A percentile compares a stretch with the other conserved stretches of the same genome.
phyloP scores from a whole-genome alignment of 2,329 filamentous ascomycete genomes.

The Ophiostoma tasmaniense region DNA sequence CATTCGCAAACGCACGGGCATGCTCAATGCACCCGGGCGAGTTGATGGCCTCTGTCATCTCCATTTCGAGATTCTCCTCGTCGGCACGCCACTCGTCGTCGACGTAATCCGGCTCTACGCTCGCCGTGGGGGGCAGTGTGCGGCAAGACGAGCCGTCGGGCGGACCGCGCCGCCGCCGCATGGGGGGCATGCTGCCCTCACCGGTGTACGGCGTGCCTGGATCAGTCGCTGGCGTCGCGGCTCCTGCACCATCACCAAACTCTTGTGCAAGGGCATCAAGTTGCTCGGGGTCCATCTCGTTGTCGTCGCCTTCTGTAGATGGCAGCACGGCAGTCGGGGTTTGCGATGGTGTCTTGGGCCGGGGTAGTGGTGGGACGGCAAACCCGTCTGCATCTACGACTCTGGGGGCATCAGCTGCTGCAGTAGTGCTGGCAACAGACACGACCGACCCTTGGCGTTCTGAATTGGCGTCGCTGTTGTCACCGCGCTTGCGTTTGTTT shows the following conservation, averaged over 20 bases:
- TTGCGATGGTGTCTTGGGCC: slow-evolving; percentile 15
- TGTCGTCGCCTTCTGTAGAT: background rate
- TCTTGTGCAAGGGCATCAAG: slow-evolving; percentile 36
- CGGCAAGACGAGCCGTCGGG: slow-evolving; percentile 21
- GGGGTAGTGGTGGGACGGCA: slow-evolving; percentile 48
- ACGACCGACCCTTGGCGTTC: slow-evolving; percentile 14
- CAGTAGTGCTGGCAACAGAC: background rate
- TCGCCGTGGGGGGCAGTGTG: slow-evolving; percentile 19
- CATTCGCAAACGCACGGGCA: slow-evolving; percentile 49
- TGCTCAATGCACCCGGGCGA: slow-evolving; percentile 50
- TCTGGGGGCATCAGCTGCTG: background rate
- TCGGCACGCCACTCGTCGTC: slow-evolving; percentile 55
- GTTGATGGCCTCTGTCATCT: slow-evolving; percentile 61
- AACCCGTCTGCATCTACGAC: slow-evolving; percentile 57
- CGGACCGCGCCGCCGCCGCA: slow-evolving; percentile 12
- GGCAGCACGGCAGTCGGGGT: background rate
- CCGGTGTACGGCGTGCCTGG: slow-evolving; percentile 8
- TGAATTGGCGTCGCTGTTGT: background rate
- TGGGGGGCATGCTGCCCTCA: slow-evolving; percentile 5
- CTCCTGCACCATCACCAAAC: slow-evolving; percentile 29
- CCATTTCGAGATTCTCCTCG: slow-evolving; percentile 57
- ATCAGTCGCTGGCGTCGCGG: slow-evolving; percentile 6
- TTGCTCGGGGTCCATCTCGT: slow-evolving; percentile 21
- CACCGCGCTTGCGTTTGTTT: slow-evolving; percentile 38
- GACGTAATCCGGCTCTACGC: slow-evolving; percentile 42